phyloP scores from a whole-genome alignment of 148 eudicot species.

The Spergularia bocconei region DNA sequence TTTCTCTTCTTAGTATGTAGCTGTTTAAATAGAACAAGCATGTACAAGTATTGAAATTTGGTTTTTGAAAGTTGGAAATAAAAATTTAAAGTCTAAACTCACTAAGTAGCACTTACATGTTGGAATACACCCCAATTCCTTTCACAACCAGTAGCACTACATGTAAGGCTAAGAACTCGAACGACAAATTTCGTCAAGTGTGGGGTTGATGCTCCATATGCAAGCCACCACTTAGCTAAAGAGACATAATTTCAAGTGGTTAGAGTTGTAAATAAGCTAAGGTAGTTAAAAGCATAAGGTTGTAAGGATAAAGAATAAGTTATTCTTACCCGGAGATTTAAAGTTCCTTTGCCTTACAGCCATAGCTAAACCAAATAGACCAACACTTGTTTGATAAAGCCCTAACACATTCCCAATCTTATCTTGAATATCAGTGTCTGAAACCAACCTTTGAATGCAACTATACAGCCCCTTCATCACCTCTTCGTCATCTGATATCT shows the following conservation, averaged over 20 bases:
- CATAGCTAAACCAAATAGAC: slow-evolving; percentile 12
- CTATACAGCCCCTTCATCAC: background rate
- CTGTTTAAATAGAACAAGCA: background rate
- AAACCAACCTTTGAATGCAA: slow-evolving; percentile 9
- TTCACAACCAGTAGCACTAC: background rate
- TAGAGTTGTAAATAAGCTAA: too few relatives aligned
- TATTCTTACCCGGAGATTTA: background rate
- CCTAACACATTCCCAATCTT: background rate
- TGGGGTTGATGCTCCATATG: background rate
- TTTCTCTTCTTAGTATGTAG: slow-evolving; percentile 8
- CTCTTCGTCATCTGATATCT: background rate
- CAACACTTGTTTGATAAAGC: background rate
- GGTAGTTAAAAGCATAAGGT: too few relatives aligned
- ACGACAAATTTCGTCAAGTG: background rate
- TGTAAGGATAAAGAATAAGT: too few relatives aligned
- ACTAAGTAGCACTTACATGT: background rate
- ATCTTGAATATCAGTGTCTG: slow-evolving; percentile 5
- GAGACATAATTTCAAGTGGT: too few relatives aligned
- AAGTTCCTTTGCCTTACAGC: slow-evolving; percentile 6
- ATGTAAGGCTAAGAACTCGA: background rate
- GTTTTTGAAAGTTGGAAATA: background rate
- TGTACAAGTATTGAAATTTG: background rate
- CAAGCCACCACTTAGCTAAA: background rate
- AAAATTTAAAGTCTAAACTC: background rate
- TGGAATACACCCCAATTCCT: background rate